These are phyloP conservation scores for Neurospora sp. DNA, from an alignment of 495 filamentous ascomycete genomes.

Conservation along the genomic window DNA sequence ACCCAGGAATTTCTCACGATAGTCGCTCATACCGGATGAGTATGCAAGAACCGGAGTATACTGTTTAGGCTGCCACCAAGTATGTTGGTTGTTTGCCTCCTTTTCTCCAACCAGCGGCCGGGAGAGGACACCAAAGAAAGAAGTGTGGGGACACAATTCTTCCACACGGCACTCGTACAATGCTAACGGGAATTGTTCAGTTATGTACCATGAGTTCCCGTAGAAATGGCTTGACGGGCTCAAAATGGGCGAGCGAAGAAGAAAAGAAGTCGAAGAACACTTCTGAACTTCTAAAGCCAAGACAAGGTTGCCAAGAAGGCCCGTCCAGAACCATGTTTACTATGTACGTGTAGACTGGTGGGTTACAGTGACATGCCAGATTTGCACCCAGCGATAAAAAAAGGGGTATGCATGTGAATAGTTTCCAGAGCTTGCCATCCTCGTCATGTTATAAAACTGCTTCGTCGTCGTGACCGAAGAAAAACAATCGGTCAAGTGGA, in stretches of 20 bases:
- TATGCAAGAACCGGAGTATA: background rate
- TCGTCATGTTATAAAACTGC: background rate
- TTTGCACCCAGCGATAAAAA: background rate
- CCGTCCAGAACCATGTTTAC: background rate
- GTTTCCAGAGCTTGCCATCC: background rate
- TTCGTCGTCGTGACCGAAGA: background rate
- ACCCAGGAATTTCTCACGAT: background rate
- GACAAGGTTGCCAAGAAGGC: background rate
- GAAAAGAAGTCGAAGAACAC: background rate
- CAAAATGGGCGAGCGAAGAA: background rate
- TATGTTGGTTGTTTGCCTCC: background rate
- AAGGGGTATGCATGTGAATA: background rate
- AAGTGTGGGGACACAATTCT: background rate
- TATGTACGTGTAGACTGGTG: background rate
- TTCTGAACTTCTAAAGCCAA: background rate
- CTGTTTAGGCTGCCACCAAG: background rate
- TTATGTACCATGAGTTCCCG: background rate
- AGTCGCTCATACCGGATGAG: background rate
- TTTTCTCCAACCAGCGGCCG: background rate
- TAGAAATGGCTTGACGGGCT: too few species aligned
- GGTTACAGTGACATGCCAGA: background rate
- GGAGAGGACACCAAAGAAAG: background rate
- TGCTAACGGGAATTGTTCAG: background rate
- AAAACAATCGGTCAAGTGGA: background rate
- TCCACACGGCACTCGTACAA: background rate